Base-by-base conservation (phyloP, 2,329 filamentous ascomycete species). In the Penicillium sp. region DNA sequence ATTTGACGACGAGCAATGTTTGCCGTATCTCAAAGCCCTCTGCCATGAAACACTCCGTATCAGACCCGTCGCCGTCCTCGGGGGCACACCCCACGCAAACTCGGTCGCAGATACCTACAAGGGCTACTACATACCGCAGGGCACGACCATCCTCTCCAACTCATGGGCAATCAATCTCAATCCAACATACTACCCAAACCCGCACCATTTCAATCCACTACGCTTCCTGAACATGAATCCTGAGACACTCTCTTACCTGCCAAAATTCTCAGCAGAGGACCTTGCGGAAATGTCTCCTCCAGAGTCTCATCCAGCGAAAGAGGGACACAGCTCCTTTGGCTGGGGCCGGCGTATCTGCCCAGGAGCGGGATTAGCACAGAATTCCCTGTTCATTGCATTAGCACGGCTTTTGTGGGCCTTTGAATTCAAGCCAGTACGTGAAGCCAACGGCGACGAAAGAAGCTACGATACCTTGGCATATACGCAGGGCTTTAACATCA, bases 341-440 rank as follows among this genome's bases (percentile, higher is more conserved):
- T 77, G 76, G 8, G 82, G 82, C 0, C 73, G 82, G 6, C 74
- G 82, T 6, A 75, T 80, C 34, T 84, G 82, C 60, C 76, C 77
- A 1, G 82, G 83, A 0, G 76, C 82, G 59, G 82, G 85, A 42
- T 75, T 86, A 1, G 82, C 82, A 0, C 76, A 81, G 25, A 79
- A 83, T 0, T 84, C 80, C 0, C 75, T 85, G 0, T 72, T 74
- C 3, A 75, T 82, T 52, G 62, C 63, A 7, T 25, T 67, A 22
- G 62, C 62, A 7, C 63, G 61, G 25, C 58, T 67, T 15, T 50
- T 67, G 8, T 66, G 63, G 65, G 55, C 62, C 11, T 65, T 57
- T 45, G 50, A 57, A 14, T 59, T 66, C 39, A 48, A 52, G 47
- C 63, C 63, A 2, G 49, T 34, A 1, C 50, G 28, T 22, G 63